Percentiles rank a stretch among this genome's conserved stretches.
These are phyloP conservation scores for Umbellularia californica DNA, from an alignment of 164 flowering plant genomes.

Conservation along the genomic window DNA sequence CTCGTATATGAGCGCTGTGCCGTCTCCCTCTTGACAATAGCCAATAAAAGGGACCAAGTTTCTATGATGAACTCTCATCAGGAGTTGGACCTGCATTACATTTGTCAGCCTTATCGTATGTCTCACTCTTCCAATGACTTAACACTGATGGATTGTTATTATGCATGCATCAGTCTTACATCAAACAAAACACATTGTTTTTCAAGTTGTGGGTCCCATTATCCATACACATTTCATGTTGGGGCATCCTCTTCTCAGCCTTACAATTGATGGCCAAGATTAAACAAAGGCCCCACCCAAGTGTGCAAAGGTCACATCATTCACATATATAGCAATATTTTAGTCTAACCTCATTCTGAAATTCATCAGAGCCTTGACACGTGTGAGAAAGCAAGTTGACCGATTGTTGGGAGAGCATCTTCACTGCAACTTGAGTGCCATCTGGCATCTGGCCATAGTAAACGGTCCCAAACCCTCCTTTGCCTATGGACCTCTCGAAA, in stretches of 20 bases:
- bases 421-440: constrained; percentile 40
- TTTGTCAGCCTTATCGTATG: not conserved
- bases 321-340: no score
- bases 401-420: constrained; percentile 38
- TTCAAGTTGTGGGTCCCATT: no score
- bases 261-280: no score
- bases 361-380: constrained; percentile 33
- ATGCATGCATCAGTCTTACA: not conserved
- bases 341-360: constrained; percentile 34
- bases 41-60: constrained; percentile 47
- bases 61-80: constrained; percentile 42
- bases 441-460: constrained; percentile 35
- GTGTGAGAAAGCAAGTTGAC: no score
- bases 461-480: constrained; percentile 48
- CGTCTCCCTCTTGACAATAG: constrained; percentile 32
- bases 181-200: no score
- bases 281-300: no score
- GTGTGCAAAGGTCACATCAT: no score
- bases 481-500: constrained; percentile 35
- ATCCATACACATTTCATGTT: no score
- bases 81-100: constrained; percentile 32
- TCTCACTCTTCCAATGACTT: not conserved
- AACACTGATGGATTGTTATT: not conserved
- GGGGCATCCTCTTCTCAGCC: no score
- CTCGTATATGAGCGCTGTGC: constrained; percentile 42